Evolutionary conservation across 2,329 filamentous ascomycete species (phyloP).

Genomic region (Apiospora aurea): DNA sequence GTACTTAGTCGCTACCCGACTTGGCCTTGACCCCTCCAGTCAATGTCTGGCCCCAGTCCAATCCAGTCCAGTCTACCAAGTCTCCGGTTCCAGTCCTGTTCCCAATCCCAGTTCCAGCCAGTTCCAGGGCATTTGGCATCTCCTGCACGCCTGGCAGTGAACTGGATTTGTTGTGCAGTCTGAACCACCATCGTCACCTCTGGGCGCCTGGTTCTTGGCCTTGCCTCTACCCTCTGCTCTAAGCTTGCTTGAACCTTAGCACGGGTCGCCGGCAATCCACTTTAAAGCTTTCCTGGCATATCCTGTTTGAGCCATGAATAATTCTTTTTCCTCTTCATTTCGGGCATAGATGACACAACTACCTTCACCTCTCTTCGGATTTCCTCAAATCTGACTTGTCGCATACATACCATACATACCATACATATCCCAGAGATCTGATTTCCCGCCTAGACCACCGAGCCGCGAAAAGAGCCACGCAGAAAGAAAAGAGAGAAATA

Average conservation of each 20-base stretch:
- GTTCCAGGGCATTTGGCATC: constrained; percentile 21
- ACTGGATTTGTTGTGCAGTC: constrained; percentile 15
- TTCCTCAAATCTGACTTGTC: constrained; percentile 4
- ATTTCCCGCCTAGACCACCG: background rate
- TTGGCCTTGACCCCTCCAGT: constrained; percentile 5
- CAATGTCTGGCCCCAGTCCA: background rate
- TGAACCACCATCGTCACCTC: constrained; percentile 20
- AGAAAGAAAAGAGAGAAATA: background rate
- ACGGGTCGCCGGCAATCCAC: constrained; percentile 18
- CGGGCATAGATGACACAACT: constrained; percentile 2
- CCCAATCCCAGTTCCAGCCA: background rate
- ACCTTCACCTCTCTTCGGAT: background rate
- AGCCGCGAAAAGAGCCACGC: background rate
- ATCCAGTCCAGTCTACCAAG: constrained; percentile 6
- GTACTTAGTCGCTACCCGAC: constrained; percentile 16
- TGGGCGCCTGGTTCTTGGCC: constrained; percentile 5
- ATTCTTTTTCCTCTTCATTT: constrained; percentile 12
- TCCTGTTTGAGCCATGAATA: constrained; percentile 19
- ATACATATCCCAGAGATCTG: constrained; percentile 1
- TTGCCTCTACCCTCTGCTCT: background rate
- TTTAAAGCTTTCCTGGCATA: constrained; percentile 21
- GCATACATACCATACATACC: background rate
- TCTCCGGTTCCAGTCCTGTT: constrained; percentile 10
- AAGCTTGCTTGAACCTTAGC: constrained; percentile 19
- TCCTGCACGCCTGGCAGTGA: constrained; percentile 5